A percentile compares a stretch with the other conserved stretches of the same genome.
phyloP scores from a whole-genome alignment of 805 yeast species.

The Kuraishia cidri region DNA sequence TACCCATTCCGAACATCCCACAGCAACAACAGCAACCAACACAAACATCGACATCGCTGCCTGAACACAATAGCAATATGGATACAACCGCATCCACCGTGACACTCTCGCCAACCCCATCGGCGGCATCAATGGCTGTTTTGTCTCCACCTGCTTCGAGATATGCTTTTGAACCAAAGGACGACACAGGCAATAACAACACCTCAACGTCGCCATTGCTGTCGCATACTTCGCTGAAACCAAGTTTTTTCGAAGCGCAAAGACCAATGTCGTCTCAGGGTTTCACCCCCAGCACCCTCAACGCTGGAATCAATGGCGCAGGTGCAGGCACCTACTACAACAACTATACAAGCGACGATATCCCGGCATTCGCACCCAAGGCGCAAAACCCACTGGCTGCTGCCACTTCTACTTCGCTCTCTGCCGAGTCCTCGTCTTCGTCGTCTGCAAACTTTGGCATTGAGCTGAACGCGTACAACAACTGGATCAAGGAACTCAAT shows the following conservation, averaged over 20 bases:
- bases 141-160: conserved; percentile 36
- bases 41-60: too few species aligned
- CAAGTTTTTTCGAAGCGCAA: neutral
- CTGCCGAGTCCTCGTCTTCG: too few species aligned
- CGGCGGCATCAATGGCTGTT: conserved; percentile 58
- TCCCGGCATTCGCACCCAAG: neutral
- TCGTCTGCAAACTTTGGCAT: conserved; percentile 25
- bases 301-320: too few species aligned
- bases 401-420: neutral
- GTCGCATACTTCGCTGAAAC: conserved; percentile 5
- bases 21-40: too few species aligned
- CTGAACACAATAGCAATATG: too few species aligned
- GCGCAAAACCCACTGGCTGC: neutral
- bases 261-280: conserved; percentile 1
- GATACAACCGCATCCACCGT: too few species aligned
- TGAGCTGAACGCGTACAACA: conserved; percentile 35
- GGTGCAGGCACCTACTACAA: too few species aligned
- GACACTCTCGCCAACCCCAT: conserved; percentile 55
- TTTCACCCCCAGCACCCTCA: too few species aligned
- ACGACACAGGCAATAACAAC: too few species aligned
- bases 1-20: too few species aligned
- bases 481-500: conserved; percentile 35
- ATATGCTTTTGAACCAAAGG: conserved; percentile 15
- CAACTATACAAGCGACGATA: too few species aligned
- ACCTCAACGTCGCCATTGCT: conserved; percentile 15